A percentile compares a stretch with the other conserved stretches of the same genome.
Evolutionary conservation across 2,329 filamentous ascomycete genomes (phyloP).

Genomic region (Helminthosporium solani): DNA sequence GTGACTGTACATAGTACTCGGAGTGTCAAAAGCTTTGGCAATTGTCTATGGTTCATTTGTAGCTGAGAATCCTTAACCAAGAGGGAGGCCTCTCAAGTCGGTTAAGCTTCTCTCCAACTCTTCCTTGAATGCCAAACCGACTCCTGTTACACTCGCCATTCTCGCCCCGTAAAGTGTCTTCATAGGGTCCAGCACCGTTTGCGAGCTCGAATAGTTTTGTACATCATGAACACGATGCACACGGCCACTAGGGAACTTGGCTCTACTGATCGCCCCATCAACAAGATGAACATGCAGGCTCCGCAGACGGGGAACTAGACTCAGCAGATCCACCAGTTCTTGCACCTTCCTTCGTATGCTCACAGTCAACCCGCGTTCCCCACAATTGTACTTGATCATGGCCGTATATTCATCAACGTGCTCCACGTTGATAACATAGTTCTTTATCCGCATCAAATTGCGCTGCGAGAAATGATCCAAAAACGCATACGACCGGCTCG

Average conservation of each 20-base stretch:
- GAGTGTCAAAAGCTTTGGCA: not conserved
- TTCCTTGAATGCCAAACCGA: constrained; percentile 41
- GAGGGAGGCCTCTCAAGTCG: constrained; percentile 1
- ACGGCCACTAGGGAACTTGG: constrained; percentile 31
- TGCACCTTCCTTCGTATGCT: constrained; percentile 45
- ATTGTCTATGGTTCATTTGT: too few relatives aligned
- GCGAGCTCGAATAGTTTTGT: constrained; percentile 38
- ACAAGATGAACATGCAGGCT: constrained; percentile 35
- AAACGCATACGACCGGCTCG: constrained; percentile 43
- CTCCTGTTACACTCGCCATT: constrained; percentile 41
- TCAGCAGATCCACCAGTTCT: constrained; percentile 44
- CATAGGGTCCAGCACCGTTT: constrained; percentile 48
- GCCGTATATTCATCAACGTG: constrained; percentile 52
- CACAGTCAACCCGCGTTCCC: constrained; percentile 46
- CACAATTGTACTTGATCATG: constrained; percentile 55
- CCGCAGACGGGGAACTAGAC: constrained; percentile 21
- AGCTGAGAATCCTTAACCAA: too few relatives aligned
- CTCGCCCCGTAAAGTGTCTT: constrained; percentile 39
- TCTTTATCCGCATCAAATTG: constrained; percentile 46
- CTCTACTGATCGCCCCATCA: constrained; percentile 29
- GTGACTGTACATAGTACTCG: too few relatives aligned
- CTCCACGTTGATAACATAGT: constrained; percentile 48
- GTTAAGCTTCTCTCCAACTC: constrained; percentile 38
- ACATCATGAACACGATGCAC: constrained; percentile 38
- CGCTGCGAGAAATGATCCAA: constrained; percentile 45